phyloP scores from a whole-genome alignment of 495 filamentous ascomycete genomes.

The Pyrenopolyporus hunteri region DNA sequence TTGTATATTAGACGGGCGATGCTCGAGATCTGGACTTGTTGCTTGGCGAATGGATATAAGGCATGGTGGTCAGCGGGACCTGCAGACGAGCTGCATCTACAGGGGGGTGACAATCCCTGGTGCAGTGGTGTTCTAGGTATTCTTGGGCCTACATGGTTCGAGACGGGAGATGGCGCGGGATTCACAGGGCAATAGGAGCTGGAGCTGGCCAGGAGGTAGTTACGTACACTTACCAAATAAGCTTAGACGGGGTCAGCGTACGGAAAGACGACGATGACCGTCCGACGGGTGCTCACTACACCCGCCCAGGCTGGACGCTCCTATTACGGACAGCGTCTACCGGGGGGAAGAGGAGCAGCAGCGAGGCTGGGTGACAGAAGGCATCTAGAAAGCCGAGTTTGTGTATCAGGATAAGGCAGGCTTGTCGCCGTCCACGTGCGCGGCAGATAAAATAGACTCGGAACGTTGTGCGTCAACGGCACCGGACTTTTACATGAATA shows the following conservation, averaged over 20 bases:
- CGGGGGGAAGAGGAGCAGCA: slow-evolving; percentile 7
- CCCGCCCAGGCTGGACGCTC: slow-evolving; percentile 5
- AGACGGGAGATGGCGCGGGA: slow-evolving; percentile 5
- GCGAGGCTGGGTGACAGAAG: slow-evolving; percentile 13
- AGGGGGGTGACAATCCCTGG: slow-evolving; percentile 14
- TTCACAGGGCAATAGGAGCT: background rate
- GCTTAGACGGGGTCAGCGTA: slow-evolving; percentile 21
- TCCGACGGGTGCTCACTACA: slow-evolving; percentile 3
- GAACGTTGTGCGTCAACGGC: background rate
- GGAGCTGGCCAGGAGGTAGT: slow-evolving; percentile 15
- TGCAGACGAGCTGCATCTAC: slow-evolving; percentile 27
- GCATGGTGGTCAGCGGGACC: slow-evolving; percentile 28
- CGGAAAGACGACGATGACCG: slow-evolving; percentile 2
- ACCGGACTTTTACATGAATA: slow-evolving; percentile 11
- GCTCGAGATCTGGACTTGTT: slow-evolving; percentile 20
- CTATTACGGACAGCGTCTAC: slow-evolving; percentile 14
- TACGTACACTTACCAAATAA: slow-evolving; percentile 16
- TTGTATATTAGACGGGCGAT: slow-evolving; percentile 29
- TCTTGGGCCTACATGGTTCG: slow-evolving; percentile 18
- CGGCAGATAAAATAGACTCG: slow-evolving; percentile 28
- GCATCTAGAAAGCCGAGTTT: slow-evolving; percentile 20
- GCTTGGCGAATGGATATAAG: slow-evolving; percentile 19
- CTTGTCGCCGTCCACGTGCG: slow-evolving; percentile 6
- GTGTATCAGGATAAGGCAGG: slow-evolving; percentile 18
- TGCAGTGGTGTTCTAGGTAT: slow-evolving; percentile 10